Base-by-base conservation (phyloP, 106 monocot genomes). In the Phalaenopsis equestris region DNA sequence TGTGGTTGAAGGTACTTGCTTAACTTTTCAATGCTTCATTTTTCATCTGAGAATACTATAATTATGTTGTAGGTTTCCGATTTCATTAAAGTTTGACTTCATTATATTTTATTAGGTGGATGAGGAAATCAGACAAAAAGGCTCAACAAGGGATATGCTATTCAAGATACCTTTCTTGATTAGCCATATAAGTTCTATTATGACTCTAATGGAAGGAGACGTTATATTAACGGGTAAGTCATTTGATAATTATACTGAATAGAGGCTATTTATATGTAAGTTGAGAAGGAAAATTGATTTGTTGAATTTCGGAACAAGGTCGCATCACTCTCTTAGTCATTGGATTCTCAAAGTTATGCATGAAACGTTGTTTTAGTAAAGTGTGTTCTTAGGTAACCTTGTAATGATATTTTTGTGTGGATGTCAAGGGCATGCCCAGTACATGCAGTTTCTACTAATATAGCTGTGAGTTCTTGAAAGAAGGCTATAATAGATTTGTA, bases 141-240 rank as follows among this genome's bases (percentile, higher is more conserved):
- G 97, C 16, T 98, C 92, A 67, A 98, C 97, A 37, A 88, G 76
- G n/a, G 97, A 98, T 76, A 98, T 98, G 97, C 90, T 98, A 57
- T 98, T 94, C 57, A 94, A 94, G 79, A 84, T 98, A 76, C 94
- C 97, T 30, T 94, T 88, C 83, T 90, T 98, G 11, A 79, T 98
- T 12, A 93, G 93, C 56, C 87, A 93, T 86, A 90, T 93, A 55
- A 93, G 93, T 84, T 93, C 93, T 48, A 80, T 93, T 30, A 85
- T 93, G 82, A 93, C 93, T 17, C 80, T 93, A 18, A 41, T 87
- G 87, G 93, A 93, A 86, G 93, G 93, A 76, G 93, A 93, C 78
- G 90, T 90, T 56, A 93, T 98, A 81, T 77, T 98, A 72, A 98
- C 97, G 37, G 97, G 97, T 93, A 88, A 79, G 74, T 74, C 8